Evolutionary conservation across 1,284 basidiomycete genomes (phyloP), one percentile per base, ranked within the genome.

Genomic region (Vanrija humicola): DNA sequence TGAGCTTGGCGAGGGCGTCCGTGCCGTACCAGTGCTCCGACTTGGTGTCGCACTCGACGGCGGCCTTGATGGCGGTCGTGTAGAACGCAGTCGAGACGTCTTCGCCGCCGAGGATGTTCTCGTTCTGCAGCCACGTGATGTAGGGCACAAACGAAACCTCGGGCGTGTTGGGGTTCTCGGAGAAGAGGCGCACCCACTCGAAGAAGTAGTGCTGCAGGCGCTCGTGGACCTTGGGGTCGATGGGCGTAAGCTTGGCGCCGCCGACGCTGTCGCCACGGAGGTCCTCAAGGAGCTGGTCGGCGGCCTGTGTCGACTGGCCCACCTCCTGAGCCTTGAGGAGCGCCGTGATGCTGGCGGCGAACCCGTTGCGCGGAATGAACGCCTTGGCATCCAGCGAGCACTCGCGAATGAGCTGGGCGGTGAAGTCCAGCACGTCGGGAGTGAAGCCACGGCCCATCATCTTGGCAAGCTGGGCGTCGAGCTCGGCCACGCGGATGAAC

Each of bases 111-210:
- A 98, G 81, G 56, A 98, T 95, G 55, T 93, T 93, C 77, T 97
- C 92, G 71, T 91, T 93, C 58, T 94, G 95, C 54, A 98, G 81
- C 73, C 93, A 89, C 19, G 90, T 95, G 76, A 98, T 94, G 77
- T 94, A 98, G n/a, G 89, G 87, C 61, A 98, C 89, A 70, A 99
- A 99, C 50, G 87, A 87, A 76, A 95, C 94, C 78, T 99, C 96
- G 46, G 93, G 90, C 44, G 56, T 48, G 58, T 89, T 86, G 78
- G 94, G 90, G 64, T 62, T 66, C 42, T 70, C 66, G 43, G 67
- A 69, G 82, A 91, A 98, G 61, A 98, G 88, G 53, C 83, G 83
- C 61, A 98, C 90, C 96, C 96, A 99, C 79, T 97, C 82, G 52
- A 81, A 79, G 73, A 83, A 83, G 75, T 79, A 82, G 73, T 79